A percentile compares a stretch with the other conserved stretches of the same genome.
Evolutionary conservation across 2,329 filamentous ascomycete species (phyloP).

Genomic region (Coniosporium tulheliwenetii): DNA sequence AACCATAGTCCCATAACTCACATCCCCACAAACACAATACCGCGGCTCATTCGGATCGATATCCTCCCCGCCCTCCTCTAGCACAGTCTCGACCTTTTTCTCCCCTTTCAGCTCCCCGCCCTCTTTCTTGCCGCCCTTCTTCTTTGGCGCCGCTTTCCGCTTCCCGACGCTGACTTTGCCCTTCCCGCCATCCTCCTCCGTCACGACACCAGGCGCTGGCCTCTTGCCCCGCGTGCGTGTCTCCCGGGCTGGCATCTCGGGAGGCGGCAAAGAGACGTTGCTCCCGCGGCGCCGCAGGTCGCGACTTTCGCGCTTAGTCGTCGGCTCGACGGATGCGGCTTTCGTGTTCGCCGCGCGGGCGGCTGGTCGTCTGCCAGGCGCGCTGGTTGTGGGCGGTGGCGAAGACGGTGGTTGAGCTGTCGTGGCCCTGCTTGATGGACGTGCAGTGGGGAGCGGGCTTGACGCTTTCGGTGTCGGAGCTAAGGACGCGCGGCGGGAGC

Average conservation of each 20-base stretch:
- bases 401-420: constrained; percentile 9
- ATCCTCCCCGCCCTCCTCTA: constrained; percentile 16
- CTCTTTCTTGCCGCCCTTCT: constrained; percentile 37
- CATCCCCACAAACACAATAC: constrained; percentile 66
- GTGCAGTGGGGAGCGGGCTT: constrained; percentile 1
- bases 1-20: constrained; percentile 74
- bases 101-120: constrained; percentile 13
- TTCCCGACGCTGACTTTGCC: constrained; percentile 55
- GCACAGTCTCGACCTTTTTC: constrained; percentile 38
- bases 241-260: background rate
- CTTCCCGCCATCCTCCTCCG: constrained; percentile 40
- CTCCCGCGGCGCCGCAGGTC: constrained; percentile 25
- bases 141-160: constrained; percentile 52
- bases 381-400: constrained; percentile 8
- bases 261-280: constrained; percentile 26
- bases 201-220: constrained; percentile 59
- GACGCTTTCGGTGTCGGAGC: constrained; percentile 2
- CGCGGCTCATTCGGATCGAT: constrained; percentile 62
- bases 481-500: constrained; percentile 3
- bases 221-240: constrained; percentile 42
- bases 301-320: constrained; percentile 20
- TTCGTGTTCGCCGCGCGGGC: constrained; percentile 24
- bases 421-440: background rate
- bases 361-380: constrained; percentile 13
- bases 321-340: constrained; percentile 33